These are phyloP conservation scores for Ambrosia artemisiifolia DNA, from an alignment of 129 eudicot species.

Conservation along the genomic window DNA sequence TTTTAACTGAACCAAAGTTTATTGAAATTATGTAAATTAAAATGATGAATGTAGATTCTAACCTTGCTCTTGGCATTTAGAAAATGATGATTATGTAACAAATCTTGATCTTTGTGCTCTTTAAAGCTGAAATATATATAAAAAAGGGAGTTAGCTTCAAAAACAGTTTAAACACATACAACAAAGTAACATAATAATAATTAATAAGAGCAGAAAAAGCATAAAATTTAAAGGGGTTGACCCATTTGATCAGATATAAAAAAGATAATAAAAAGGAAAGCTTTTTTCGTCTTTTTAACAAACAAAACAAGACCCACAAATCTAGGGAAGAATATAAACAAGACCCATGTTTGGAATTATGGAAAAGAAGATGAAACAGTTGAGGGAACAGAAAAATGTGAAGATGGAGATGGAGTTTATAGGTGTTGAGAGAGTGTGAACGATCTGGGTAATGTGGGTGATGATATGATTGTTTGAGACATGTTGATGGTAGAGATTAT, in stretches of 20 bases:
- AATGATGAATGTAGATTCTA: constrained; percentile 7
- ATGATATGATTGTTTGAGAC: constrained; percentile 23
- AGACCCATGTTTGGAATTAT: constrained; percentile 23
- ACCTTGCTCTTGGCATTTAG: constrained; percentile 66
- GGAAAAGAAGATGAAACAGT: not conserved
- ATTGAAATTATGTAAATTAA: not conserved
- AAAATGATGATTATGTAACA: constrained; percentile 3
- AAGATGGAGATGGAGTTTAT: not conserved
- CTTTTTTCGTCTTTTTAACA: constrained; percentile 12
- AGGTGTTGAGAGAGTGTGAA: constrained; percentile 13
- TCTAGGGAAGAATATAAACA: constrained; percentile 2
- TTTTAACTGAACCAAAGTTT: not conserved
- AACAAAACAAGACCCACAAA: constrained; percentile 30
- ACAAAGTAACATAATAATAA: not conserved
- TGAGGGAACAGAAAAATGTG: not conserved
- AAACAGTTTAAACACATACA: not conserved
- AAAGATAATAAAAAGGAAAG: not conserved
- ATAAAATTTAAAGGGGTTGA: not conserved
- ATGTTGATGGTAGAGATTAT: not conserved
- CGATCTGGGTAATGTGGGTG: constrained; percentile 19
- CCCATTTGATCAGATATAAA: not conserved
- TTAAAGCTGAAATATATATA: constrained; percentile 24
- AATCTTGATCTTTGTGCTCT: constrained; percentile 24
- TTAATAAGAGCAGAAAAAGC: not conserved
- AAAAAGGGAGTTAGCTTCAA: constrained; percentile 17